These are phyloP conservation scores for slime mould (Dictyostelium discoideum) DNA, from an alignment of 78 protist species.

Conservation along the genomic window dicty_2.7 NC_007088.5:1475501-1476000, in stretches of 20 bases:
- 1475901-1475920: neutral
- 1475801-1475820: neutral
- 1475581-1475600: neutral
- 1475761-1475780: neutral
- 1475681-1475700: neutral
- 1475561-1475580: neutral
- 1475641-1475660: neutral
- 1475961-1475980: neutral
- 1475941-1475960: neutral
- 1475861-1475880: neutral
- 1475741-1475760: neutral
- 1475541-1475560: neutral
- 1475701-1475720: neutral
- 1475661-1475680: neutral
- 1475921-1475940: neutral
- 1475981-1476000: neutral
- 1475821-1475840: neutral
- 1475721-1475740: neutral
- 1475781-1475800: neutral
- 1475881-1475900: neutral
- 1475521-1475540: neutral
- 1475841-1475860: neutral
- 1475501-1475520: neutral
- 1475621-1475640: neutral
- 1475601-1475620: slow-evolving; percentile 5